A percentile compares a stretch with the other conserved stretches of the same genome.
Conservation (phyloP, 306 rosid species). For the Vigna trinervia region DNA sequence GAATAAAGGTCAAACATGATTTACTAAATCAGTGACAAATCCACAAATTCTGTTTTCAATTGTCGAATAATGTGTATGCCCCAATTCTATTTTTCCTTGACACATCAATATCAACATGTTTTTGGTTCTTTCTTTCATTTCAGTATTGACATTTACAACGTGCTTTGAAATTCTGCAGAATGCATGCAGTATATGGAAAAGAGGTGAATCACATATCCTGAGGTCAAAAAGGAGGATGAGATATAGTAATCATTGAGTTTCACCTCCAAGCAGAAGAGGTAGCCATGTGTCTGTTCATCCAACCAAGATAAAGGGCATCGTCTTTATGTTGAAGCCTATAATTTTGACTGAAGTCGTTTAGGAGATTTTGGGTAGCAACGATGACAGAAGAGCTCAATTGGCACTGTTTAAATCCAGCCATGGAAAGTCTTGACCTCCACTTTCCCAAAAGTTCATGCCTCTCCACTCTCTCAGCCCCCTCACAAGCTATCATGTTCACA, state of each 20-base stretch:
- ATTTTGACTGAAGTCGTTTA: constrained; percentile 59
- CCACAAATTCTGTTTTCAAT: too few relatives aligned
- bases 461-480: constrained; percentile 86
- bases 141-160: constrained; percentile 55
- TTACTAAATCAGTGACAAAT: too few relatives aligned
- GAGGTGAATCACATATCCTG: constrained; percentile 52
- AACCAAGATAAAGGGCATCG: constrained; percentile 70
- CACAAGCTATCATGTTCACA: constrained; percentile 93
- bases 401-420: constrained; percentile 73
- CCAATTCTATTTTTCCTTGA: too few relatives aligned
- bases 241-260: constrained; percentile 12
- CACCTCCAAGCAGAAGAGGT: constrained; percentile 89
- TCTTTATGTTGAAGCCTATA: constrained; percentile 54
- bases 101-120: neutral
- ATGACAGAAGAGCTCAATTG: constrained; percentile 62
- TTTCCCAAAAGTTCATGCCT: constrained; percentile 81
- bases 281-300: constrained; percentile 71
- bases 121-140: constrained; percentile 36
- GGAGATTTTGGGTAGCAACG: constrained; percentile 44
- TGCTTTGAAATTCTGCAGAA: constrained; percentile 41
- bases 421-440: constrained; percentile 74
- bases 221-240: neutral
- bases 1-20: too few relatives aligned
- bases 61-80: too few relatives aligned
- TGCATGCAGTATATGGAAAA: constrained; percentile 35